phyloP scores from a whole-genome alignment of 805 yeast genomes.

The Priceomyces medius region DNA sequence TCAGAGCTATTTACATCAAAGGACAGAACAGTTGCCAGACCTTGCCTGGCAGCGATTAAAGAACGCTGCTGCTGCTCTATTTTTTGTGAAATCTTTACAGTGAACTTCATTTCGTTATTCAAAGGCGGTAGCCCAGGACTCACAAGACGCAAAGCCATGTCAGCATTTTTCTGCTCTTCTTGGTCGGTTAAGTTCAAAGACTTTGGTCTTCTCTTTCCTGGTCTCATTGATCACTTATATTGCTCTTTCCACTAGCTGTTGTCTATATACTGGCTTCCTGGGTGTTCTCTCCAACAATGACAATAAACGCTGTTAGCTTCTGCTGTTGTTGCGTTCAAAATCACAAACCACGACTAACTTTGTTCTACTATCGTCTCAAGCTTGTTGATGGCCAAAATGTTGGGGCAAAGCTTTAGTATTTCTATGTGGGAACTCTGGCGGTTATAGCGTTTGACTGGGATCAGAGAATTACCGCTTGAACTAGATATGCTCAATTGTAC shows the following conservation, averaged over 20 bases:
- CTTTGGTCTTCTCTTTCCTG: slow-evolving; percentile 19
- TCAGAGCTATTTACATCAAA: neutral
- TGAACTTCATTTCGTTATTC: slow-evolving; percentile 30
- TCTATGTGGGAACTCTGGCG: too few species aligned
- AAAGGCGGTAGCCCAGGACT: slow-evolving; percentile 34
- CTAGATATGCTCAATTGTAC: neutral
- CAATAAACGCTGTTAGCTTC: too few species aligned
- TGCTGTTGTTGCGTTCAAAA: too few species aligned
- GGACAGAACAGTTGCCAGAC: slow-evolving; percentile 1
- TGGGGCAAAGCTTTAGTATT: neutral
- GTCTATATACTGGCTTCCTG: too few species aligned
- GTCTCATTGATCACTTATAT: too few species aligned
- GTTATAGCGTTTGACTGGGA: too few species aligned
- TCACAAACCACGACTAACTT: too few species aligned
- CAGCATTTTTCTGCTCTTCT: slow-evolving; percentile 13
- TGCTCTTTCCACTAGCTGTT: too few species aligned
- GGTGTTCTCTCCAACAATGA: too few species aligned
- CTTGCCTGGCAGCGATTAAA: slow-evolving; percentile 29
- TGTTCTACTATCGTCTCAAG: too few species aligned
- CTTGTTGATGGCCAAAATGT: too few species aligned
- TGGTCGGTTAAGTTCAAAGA: slow-evolving; percentile 15
- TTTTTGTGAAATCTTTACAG: slow-evolving; percentile 30
- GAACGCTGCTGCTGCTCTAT: slow-evolving; percentile 33
- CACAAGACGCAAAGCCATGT: slow-evolving; percentile 33
- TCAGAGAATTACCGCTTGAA: slow-evolving; percentile 5